Base-by-base conservation (phyloP, 768 basidiomycete species). In the Fomitopsis serialis region DNA sequence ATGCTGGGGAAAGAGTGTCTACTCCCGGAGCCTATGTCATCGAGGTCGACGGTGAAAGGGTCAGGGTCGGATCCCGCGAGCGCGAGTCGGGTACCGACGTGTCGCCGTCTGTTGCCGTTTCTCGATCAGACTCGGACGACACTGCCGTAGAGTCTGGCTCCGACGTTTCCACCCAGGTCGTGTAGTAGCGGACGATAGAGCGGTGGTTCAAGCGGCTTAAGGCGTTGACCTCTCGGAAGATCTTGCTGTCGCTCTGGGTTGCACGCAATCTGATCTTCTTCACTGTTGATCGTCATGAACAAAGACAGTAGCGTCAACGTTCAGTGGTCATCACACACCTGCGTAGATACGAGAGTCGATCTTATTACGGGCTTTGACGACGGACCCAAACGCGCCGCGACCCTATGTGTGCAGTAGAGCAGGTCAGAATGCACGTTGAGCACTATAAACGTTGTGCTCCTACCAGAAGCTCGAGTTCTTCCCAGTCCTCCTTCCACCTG, bases 401-500 rank as follows among this genome's bases (percentile, higher is more conserved):
- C 93, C 93, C 89, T 92, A 56, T 2, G 34, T 11, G 42, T 10
- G 27, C 13, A 54, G 21, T 21, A 50, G 15, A 50, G 53, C n/a
- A 57, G 37, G 32, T 24, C 43, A 7, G 24, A 43, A 11, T 50
- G 36, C 8, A 8, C 40, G 19, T 50, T 13, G 50, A 43, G 11
- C 21, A 52, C 45, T 25, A 53, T 24, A 15, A n/a, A 17, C 42
- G 9, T 32, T 22, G 35, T 11, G 19, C 61, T 34, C 46, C 61
- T 47, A 85, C 92, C 62, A 96, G 63, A 29, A 92, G 74, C 64
- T 96, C 94, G 9, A 97, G 71, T 65, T 96, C 93, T 63, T 95
- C 92, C 84, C 91, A 98, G 60, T 98, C 94, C 50, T 91, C 87
- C 61, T 90, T 89, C 83, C 92, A 98, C 54, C 94, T 72, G 61